Evolutionary conservation across 2,329 filamentous ascomycete genomes (phyloP), one percentile per base, ranked within the genome.

Genomic region (Trichothecium roseum): DNA sequence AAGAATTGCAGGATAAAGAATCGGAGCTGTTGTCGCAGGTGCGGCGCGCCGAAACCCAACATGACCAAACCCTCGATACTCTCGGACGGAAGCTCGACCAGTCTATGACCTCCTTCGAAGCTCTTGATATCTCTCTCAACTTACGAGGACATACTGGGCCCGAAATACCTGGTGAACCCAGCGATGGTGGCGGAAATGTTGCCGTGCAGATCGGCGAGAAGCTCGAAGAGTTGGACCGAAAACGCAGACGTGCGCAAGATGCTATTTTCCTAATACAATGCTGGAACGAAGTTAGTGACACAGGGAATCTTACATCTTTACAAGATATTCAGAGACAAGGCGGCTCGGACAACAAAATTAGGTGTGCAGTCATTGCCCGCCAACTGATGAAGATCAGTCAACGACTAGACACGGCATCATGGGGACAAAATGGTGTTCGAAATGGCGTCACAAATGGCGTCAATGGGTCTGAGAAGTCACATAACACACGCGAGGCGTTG

Each of bases 201-300:
- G 91, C 91, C 1, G 86, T 98, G 36, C 85, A 94, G 55, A 96
- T 95, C 35, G 91, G 91, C 47, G 87, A 94, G 62, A 80, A 81
- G 51, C 67, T 98, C 9, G 91, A 98, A 62, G 89, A 96, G 56
- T 69, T 98, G 40, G 91, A 98, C 59, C 78, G 86, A 51, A 94
- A 98, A 62, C 71, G 88, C 47, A 81, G 86, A 53, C 72, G 89
- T 40, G 91, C 91, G 22, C 72, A 91, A 55, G 91, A 98, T 63
- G 88, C 91, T 41, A 89, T 84, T 53, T 96, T 96, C 55, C 62
- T 98, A 40, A 87, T 98, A 44, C 84, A 94, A 54, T 98, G 91
- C 63, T 98, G 91, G 89, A 78, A 86, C 28, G 89, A 96, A 52
- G 86, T 98, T 47, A 88, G 81, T 58, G 88, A 94, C 51, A 81